phyloP scores from a whole-genome alignment of 768 basidiomycete species.

The Phanerodontia chrysosporium region DNA sequence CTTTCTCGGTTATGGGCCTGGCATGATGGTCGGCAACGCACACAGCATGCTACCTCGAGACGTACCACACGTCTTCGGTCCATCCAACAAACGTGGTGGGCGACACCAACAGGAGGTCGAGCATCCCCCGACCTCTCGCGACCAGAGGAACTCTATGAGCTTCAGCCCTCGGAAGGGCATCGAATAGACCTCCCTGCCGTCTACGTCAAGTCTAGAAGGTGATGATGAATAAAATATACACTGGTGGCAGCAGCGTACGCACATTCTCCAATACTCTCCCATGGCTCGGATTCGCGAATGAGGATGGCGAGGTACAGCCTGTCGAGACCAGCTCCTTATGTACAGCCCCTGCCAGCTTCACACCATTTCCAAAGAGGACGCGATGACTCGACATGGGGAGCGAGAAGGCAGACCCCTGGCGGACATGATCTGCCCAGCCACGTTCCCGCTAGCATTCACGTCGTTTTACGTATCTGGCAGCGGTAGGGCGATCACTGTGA shows the following conservation, averaged over 20 bases:
- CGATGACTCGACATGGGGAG: neutral
- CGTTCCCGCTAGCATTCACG: too few relatives aligned
- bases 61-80: neutral
- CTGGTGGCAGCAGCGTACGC: neutral
- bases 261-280: too few relatives aligned
- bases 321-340: neutral
- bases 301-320: too few relatives aligned
- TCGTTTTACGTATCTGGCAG: too few relatives aligned
- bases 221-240: neutral
- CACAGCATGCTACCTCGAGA: neutral
- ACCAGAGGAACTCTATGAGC: neutral
- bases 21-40: neutral
- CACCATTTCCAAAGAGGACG: neutral
- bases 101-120: neutral
- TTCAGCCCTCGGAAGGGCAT: neutral
- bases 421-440: too few relatives aligned
- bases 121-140: neutral
- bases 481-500: too few relatives aligned
- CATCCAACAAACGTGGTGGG: neutral
- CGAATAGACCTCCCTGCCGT: neutral
- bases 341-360: neutral
- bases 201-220: neutral
- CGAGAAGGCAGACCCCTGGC: too few relatives aligned
- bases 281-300: too few relatives aligned
- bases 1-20: neutral